Evolutionary conservation across 1,284 basidiomycete species (phyloP).

Genomic region (Omphalotus olearius): DNA sequence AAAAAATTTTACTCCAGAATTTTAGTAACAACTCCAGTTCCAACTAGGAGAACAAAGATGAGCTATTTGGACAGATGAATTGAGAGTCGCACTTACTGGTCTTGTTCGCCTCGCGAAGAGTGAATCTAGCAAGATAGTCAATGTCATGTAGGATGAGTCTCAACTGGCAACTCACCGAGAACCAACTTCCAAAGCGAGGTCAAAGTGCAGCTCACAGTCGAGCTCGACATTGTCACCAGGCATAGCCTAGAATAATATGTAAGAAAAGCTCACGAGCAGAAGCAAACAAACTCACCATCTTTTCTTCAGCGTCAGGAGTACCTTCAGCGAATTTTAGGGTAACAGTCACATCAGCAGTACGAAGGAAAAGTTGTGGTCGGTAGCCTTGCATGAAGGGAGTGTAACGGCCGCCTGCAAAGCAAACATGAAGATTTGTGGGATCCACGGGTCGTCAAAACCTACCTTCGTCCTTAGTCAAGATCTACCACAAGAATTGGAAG

Average conservation of each 20-base stretch:
- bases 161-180: conserved; percentile 57
- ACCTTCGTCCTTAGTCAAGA: conserved; percentile 95
- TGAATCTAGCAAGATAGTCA: conserved; percentile 57
- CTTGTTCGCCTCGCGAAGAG: conserved; percentile 94
- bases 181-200: conserved; percentile 90
- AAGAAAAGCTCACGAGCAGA: neutral
- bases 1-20: conserved; percentile 45
- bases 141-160: neutral
- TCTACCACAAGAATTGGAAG: conserved; percentile 31
- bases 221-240: conserved; percentile 98
- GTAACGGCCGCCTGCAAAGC: conserved; percentile 74
- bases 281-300: conserved; percentile 58
- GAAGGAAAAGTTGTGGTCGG: conserved; percentile 94
- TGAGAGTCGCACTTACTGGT: conserved; percentile 59
- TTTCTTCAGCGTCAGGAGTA: conserved; percentile 71
- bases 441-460: neutral
- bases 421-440: neutral
- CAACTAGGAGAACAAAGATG: conserved; percentile 46
- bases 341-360: conserved; percentile 93
- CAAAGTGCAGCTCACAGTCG: conserved; percentile 80
- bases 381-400: conserved; percentile 98
- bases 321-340: conserved; percentile 85
- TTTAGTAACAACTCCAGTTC: conserved; percentile 89
- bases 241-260: conserved; percentile 67
- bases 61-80: conserved; percentile 2